Evolutionary conservation across 345 rosid species (phyloP).

Genomic region (Eucalyptus leucophloia): DNA sequence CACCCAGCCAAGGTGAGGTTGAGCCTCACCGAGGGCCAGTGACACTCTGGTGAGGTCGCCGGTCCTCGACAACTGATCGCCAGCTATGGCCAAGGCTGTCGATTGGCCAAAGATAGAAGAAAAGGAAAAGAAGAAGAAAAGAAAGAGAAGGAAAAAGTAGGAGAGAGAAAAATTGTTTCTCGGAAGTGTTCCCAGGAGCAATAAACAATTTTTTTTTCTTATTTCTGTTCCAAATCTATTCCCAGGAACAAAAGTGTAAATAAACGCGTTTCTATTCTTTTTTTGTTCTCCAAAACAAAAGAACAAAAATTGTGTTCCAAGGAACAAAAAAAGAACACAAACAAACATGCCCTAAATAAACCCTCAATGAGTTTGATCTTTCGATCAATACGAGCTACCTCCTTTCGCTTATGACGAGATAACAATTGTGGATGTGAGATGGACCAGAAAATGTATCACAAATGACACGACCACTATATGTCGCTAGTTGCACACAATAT

Average conservation of each 20-base stretch:
- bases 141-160: too few species aligned
- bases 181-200: too few species aligned
- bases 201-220: too few species aligned
- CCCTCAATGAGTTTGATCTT: background rate
- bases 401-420: background rate
- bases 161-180: too few species aligned
- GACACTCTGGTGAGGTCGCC: too few species aligned
- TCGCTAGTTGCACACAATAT: background rate
- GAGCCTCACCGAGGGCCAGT: accelerated
- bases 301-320: accelerated
- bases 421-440: background rate
- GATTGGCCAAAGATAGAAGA: too few species aligned
- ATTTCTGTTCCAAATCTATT: too few species aligned
- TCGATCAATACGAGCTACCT: background rate
- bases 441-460: background rate
- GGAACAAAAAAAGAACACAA: too few species aligned
- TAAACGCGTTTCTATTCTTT: accelerated
- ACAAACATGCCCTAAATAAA: background rate
- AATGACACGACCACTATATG: accelerated
- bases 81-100: accelerated
- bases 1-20: accelerated
- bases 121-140: too few species aligned
- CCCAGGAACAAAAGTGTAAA: too few species aligned
- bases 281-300: accelerated
- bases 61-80: accelerated